phyloP scores from a whole-genome alignment of 495 filamentous ascomycete species.

The Daldinia loculata region DNA sequence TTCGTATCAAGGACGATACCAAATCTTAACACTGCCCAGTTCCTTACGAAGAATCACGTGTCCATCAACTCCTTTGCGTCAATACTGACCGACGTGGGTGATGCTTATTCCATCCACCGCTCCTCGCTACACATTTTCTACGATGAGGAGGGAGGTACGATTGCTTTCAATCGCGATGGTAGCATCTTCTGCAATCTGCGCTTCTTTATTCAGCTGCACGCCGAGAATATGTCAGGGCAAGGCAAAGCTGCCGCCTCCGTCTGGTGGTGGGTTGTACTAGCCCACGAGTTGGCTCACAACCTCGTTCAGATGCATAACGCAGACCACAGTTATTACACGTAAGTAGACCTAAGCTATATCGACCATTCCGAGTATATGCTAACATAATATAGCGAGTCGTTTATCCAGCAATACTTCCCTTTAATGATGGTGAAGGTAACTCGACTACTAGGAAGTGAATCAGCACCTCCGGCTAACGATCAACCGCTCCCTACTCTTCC shows the following conservation, averaged over 20 bases:
- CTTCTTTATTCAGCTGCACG: constrained; percentile 84
- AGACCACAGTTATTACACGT: constrained; percentile 88
- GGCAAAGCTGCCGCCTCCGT: constrained; percentile 71
- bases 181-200: constrained; percentile 93
- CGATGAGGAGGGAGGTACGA: constrained; percentile 77
- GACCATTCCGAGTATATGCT: constrained; percentile 6
- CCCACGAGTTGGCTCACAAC: constrained; percentile 96
- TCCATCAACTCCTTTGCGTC: constrained; percentile 75
- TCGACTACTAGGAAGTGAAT: constrained; percentile 20
- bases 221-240: constrained; percentile 49
- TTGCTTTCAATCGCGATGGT: constrained; percentile 90
- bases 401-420: constrained; percentile 59
- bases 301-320: constrained; percentile 80
- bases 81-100: constrained; percentile 73
- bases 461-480: background rate
- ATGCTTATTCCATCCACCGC: constrained; percentile 71
- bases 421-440: constrained; percentile 56
- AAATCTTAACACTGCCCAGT: constrained; percentile 56
- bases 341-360: constrained; percentile 41
- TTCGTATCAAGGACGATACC: constrained; percentile 69
- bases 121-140: constrained; percentile 84
- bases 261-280: constrained; percentile 93
- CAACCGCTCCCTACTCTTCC: background rate
- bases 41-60: constrained; percentile 68
- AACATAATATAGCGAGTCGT: constrained; percentile 54